phyloP scores from a whole-genome alignment of 441 rosid species.

The Euphorbia corollata region DNA sequence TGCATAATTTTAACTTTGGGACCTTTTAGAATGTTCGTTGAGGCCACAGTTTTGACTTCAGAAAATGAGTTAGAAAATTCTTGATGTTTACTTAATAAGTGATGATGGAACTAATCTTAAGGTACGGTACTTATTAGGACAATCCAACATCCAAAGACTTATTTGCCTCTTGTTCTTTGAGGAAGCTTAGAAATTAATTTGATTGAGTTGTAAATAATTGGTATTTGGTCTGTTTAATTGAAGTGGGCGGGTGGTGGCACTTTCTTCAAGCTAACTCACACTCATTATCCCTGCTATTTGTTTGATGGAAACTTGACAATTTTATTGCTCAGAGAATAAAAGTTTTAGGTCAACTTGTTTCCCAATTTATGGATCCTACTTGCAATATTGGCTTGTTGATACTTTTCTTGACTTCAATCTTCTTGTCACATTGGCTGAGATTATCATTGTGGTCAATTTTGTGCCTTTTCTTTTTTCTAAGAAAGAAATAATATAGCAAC shows the following conservation, averaged over 20 bases:
- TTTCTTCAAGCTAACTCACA: slow-evolving; percentile 1
- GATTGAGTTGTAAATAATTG: slow-evolving; percentile 31
- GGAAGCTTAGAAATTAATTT: slow-evolving; percentile 23
- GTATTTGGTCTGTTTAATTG: background rate
- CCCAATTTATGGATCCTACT: too few relatives aligned
- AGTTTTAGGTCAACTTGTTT: background rate
- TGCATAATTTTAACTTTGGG: slow-evolving; percentile 22
- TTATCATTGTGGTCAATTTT: background rate
- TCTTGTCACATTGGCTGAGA: background rate
- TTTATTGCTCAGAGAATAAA: background rate
- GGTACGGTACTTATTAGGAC: slow-evolving; percentile 9
- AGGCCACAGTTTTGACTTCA: slow-evolving; percentile 32
- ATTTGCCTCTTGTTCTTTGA: slow-evolving; percentile 10
- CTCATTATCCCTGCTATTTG: background rate
- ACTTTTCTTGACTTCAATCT: background rate
- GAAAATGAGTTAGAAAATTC: slow-evolving; percentile 23
- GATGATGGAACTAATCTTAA: background rate
- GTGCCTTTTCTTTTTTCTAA: too few relatives aligned
- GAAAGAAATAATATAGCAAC: too few relatives aligned
- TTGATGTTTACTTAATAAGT: slow-evolving; percentile 18
- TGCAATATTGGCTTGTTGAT: background rate
- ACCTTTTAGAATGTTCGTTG: slow-evolving; percentile 3
- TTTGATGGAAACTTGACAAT: background rate
- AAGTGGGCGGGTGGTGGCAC: slow-evolving; percentile 9
- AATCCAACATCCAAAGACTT: slow-evolving; percentile 19